Percentiles rank a stretch among this genome's conserved stretches.
phyloP scores from a whole-genome alignment of 1,284 basidiomycete genomes.

The Trametes polyzona region DNA sequence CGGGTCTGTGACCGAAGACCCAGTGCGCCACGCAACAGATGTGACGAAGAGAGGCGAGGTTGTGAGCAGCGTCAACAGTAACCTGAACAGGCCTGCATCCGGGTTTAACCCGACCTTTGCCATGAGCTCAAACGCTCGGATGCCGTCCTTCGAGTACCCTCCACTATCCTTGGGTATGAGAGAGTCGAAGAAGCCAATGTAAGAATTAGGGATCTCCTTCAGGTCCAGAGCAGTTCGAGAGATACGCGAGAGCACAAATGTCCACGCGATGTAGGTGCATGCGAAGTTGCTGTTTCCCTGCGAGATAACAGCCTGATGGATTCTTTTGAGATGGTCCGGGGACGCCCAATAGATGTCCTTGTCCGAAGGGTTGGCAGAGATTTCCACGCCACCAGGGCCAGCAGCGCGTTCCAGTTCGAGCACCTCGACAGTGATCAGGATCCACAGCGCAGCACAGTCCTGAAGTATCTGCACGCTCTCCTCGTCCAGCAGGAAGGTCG shows the following conservation, averaged over 20 bases:
- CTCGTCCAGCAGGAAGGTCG: conserved; percentile 72
- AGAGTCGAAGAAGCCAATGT: conserved; percentile 59
- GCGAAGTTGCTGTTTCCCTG: conserved; percentile 63
- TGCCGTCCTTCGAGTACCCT: conserved; percentile 55
- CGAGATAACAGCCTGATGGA: conserved; percentile 68
- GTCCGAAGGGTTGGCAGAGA: conserved; percentile 52
- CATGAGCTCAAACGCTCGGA: conserved; percentile 59
- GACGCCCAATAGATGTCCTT: conserved; percentile 59
- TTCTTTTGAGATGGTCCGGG: conserved; percentile 55
- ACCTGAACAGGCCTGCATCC: conserved; percentile 59
- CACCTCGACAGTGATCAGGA: conserved; percentile 78
- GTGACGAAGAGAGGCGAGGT: conserved; percentile 77
- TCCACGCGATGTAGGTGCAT: conserved; percentile 78
- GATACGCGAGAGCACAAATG: conserved; percentile 74
- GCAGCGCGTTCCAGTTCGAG: conserved; percentile 80
- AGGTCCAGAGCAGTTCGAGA: conserved; percentile 44
- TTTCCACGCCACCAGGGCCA: conserved; percentile 54
- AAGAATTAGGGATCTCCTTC: conserved; percentile 56
- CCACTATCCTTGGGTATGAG: conserved; percentile 49
- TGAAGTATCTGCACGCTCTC: conserved; percentile 68
- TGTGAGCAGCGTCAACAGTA: conserved; percentile 61
- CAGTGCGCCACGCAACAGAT: conserved; percentile 64
- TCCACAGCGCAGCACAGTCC: conserved; percentile 76
- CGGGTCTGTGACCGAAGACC: conserved; percentile 73
- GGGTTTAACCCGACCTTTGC: conserved; percentile 54